Percentiles rank a stretch among this genome's conserved stretches.
These are phyloP conservation scores for Cadophora luteo-olivacea DNA, from an alignment of 2,329 filamentous ascomycete species.

Conservation along the genomic window DNA sequence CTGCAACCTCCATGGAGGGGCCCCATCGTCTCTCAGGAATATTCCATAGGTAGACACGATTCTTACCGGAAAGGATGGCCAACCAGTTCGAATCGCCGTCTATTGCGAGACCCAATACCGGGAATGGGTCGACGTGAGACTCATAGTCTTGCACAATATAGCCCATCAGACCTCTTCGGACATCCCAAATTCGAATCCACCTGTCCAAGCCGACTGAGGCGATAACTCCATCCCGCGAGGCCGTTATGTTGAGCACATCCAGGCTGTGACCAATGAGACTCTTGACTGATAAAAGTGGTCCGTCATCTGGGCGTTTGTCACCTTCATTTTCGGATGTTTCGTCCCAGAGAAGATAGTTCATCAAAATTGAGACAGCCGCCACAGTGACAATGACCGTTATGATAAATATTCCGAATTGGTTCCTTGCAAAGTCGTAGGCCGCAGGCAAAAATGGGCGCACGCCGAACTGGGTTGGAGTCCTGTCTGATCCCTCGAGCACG, in stretches of 20 bases:
- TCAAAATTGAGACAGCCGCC: slow-evolving; percentile 71
- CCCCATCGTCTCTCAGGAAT: slow-evolving; percentile 63
- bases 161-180: slow-evolving; percentile 50
- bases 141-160: slow-evolving; percentile 47
- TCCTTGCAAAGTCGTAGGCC: slow-evolving; percentile 71
- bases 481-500: slow-evolving; percentile 71
- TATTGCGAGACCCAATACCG: slow-evolving; percentile 67
- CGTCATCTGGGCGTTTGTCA: slow-evolving; percentile 51
- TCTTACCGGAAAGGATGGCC: slow-evolving; percentile 66
- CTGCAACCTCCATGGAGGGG: slow-evolving; percentile 58
- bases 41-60: slow-evolving; percentile 68
- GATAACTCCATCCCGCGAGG: slow-evolving; percentile 68
- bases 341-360: slow-evolving; percentile 77
- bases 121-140: slow-evolving; percentile 56
- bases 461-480: slow-evolving; percentile 57
- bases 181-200: slow-evolving; percentile 69
- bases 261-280: slow-evolving; percentile 70
- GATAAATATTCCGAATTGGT: slow-evolving; percentile 64
- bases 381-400: slow-evolving; percentile 68
- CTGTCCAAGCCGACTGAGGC: slow-evolving; percentile 76
- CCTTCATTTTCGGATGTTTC: slow-evolving; percentile 53
- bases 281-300: slow-evolving; percentile 63
- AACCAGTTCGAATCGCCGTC: slow-evolving; percentile 70
- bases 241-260: slow-evolving; percentile 70
- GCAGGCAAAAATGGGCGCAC: slow-evolving; percentile 59